Base-by-base conservation (phyloP, 2,329 filamentous ascomycete genomes). In the Balansia obtecta region DNA sequence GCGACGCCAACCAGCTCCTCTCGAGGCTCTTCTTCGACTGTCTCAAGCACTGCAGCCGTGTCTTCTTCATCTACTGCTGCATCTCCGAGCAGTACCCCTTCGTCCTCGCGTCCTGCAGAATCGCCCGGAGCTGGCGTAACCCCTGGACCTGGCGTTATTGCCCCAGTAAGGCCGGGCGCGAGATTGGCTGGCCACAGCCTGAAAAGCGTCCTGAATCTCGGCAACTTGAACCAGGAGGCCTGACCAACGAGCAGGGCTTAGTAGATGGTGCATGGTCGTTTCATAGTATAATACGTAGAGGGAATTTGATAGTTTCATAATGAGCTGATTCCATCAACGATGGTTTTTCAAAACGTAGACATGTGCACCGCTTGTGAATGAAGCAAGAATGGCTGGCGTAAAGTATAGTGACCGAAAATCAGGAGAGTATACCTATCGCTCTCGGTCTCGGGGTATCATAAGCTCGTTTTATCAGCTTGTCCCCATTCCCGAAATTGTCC, bases 161-260 rank as follows among this genome's bases (percentile, higher is more conserved):
- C 59, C 16, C 55, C 59, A 8, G 52, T 50, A 2, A 50, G 54
- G 34, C 53, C 53, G 13, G 60, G 59, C 1, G 65, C 73, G 51
- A 62, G 73, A 53, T 52, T 73, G 9, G 68, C 63, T 33, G 68
- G 67, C 9, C 51, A 74, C 52, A 64, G 61, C 7, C 60, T 76
- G 45, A 69, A 63, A 56, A 75, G 68, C 51, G 59, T 65, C 44
- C 59, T 76, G 41, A 63, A 70, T 46, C 60, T 76, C 11, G 73
- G 73, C 32, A 73, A 68, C 50, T 58, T 75, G 46, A 33, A 38
- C 22, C 33, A 38, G 38, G 8, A 16, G 18, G 40, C 34, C 46
- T 33, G 12, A n/a, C 15, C 43, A 18, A 34, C 38, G 4, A 42
- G 42, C 13, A n/a, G 16, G 16, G 18, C 30, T 15, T 37, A 32